These are phyloP conservation scores for Claviceps sp. DNA, from an alignment of 2,329 filamentous ascomycete species.

Conservation along the genomic window DNA sequence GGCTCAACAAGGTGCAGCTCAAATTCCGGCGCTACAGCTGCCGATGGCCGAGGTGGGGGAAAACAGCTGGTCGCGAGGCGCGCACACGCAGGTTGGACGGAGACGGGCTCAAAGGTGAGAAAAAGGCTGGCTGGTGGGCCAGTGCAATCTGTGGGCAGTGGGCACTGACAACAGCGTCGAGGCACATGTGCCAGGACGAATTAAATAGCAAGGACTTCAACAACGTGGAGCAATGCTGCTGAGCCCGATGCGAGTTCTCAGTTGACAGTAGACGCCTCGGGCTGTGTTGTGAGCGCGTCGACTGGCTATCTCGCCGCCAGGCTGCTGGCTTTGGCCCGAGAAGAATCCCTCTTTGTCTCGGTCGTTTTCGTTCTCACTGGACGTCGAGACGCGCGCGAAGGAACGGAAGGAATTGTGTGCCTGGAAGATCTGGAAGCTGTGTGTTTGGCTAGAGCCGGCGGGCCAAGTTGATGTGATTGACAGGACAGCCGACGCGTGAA, in stretches of 20 bases:
- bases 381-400: constrained; percentile 6
- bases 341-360: constrained; percentile 1
- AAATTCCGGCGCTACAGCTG: constrained; percentile 4
- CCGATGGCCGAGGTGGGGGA: constrained; percentile 7
- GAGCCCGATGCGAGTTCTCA: neutral
- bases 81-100: neutral
- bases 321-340: constrained; percentile 1
- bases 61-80: neutral
- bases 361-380: constrained; percentile 4
- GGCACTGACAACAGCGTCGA: neutral
- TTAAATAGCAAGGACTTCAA: neutral
- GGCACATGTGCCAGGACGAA: neutral
- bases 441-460: constrained; percentile 12
- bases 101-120: neutral
- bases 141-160: too few relatives aligned
- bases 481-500: constrained; percentile 3
- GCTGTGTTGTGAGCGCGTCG: constrained; percentile 1
- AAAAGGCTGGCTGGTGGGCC: neutral
- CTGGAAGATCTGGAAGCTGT: constrained; percentile 8
- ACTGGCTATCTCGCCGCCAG: constrained; percentile 3
- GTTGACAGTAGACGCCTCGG: neutral
- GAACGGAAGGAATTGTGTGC: constrained; percentile 8
- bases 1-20: constrained; percentile 4
- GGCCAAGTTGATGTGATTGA: constrained; percentile 11
- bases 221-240: neutral